These are phyloP conservation scores for Zasmidium angulare DNA, from an alignment of 2,329 filamentous ascomycete genomes.

Conservation along the genomic window DNA sequence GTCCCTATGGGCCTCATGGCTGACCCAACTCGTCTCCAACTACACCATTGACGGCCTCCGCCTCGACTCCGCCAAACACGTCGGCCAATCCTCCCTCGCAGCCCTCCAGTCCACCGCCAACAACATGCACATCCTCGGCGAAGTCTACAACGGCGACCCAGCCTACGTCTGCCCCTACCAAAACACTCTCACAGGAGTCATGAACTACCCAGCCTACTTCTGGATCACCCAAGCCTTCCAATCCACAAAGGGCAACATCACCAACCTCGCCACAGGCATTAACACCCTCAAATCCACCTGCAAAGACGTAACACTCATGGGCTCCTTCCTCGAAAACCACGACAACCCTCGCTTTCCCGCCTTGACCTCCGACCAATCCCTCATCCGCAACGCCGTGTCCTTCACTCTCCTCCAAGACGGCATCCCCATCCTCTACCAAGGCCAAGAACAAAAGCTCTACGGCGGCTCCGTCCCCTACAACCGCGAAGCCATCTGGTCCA, in stretches of 20 bases:
- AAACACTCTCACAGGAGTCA: conserved; percentile 38
- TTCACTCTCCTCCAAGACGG: conserved; percentile 59
- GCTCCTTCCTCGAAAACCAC: conserved; percentile 35
- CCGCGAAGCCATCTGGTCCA: conserved; percentile 38
- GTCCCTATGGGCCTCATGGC: conserved; percentile 55
- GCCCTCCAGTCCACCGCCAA: conserved; percentile 30
- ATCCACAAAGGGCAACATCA: conserved; percentile 33
- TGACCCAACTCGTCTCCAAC: conserved; percentile 55
- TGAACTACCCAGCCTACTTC: conserved; percentile 46
- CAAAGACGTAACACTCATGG: conserved; percentile 35
- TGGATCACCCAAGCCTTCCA: conserved; percentile 35
- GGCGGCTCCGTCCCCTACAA: conserved; percentile 31
- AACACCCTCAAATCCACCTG: conserved; percentile 27
- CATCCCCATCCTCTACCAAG: conserved; percentile 63
- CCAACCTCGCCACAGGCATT: conserved; percentile 32
- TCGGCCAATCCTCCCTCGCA: conserved; percentile 39
- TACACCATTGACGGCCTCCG: conserved; percentile 58
- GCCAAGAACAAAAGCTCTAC: conserved; percentile 59
- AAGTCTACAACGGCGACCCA: conserved; percentile 41
- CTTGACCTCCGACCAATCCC: conserved; percentile 50
- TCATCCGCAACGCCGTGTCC: conserved; percentile 59
- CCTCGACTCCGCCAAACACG: conserved; percentile 48
- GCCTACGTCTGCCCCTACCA: conserved; percentile 40
- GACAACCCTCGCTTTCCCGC: conserved; percentile 40
- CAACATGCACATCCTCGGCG: conserved; percentile 40